phyloP scores from a whole-genome alignment of 495 filamentous ascomycete species.

The Talaromyces adpressus region DNA sequence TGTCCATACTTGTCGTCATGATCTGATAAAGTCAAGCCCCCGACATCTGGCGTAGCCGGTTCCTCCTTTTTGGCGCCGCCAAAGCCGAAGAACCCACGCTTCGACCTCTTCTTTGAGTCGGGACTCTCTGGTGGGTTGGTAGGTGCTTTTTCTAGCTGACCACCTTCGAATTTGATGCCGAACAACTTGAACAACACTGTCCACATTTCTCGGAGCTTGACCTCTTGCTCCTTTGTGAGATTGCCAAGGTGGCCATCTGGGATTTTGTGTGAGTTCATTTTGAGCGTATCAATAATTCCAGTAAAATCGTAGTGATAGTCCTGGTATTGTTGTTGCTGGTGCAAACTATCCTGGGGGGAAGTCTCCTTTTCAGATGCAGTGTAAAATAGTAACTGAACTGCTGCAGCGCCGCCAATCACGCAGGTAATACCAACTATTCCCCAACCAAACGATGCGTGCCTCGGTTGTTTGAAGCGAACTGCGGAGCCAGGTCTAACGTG shows the following conservation, averaged over 20 bases:
- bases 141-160: slow-evolving; percentile 21
- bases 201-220: slow-evolving; percentile 87
- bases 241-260: slow-evolving; percentile 77
- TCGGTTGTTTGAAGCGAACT: slow-evolving; percentile 18
- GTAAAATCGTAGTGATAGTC: slow-evolving; percentile 18
- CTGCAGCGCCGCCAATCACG: slow-evolving; percentile 3
- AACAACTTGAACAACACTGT: slow-evolving; percentile 68
- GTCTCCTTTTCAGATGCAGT: background rate
- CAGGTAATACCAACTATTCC: slow-evolving; percentile 2
- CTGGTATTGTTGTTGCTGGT: slow-evolving; percentile 9
- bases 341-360: background rate
- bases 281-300: slow-evolving; percentile 34
- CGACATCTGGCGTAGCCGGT: slow-evolving; percentile 37
- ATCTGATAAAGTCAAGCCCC: slow-evolving; percentile 39
- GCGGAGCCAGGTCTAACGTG: background rate
- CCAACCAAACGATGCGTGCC: slow-evolving; percentile 34
- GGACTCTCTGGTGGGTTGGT: slow-evolving; percentile 18
- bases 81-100: slow-evolving; percentile 54
- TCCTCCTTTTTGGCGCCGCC: slow-evolving; percentile 48
- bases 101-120: slow-evolving; percentile 65
- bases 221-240: slow-evolving; percentile 81
- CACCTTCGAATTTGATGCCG: slow-evolving; percentile 45
- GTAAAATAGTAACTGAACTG: background rate
- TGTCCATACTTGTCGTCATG: slow-evolving; percentile 90
- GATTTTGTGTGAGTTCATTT: slow-evolving; percentile 32